A percentile compares a stretch with the other conserved stretches of the same genome.
These are phyloP conservation scores for Camellia lanceoleosa DNA, from an alignment of 148 eudicot genomes.

Conservation along the genomic window DNA sequence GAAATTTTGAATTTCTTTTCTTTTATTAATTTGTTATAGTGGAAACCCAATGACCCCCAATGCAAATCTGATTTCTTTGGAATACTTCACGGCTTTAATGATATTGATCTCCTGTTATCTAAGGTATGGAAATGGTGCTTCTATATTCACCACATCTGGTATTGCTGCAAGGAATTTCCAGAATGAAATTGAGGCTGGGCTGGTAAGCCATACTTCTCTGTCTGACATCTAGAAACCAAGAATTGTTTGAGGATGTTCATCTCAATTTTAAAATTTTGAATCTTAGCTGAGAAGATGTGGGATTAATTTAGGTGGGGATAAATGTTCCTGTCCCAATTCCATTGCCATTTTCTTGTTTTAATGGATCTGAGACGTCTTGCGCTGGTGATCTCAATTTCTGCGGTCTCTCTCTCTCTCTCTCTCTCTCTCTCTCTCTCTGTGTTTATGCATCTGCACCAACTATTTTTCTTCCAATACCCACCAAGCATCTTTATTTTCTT, in stretches of 20 bases:
- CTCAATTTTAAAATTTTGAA: not conserved
- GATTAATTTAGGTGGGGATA: constrained; percentile 36
- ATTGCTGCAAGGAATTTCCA: constrained; percentile 36
- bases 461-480: not conserved
- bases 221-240: not conserved
- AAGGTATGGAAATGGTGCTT: constrained; percentile 36
- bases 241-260: not conserved
- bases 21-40: not conserved
- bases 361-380: constrained; percentile 25
- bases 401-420: constrained; percentile 19
- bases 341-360: constrained; percentile 33
- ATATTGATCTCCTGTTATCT: not conserved
- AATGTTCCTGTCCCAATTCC: constrained; percentile 40
- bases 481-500: not conserved
- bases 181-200: constrained; percentile 39
- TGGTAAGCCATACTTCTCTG: constrained; percentile 22
- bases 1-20: not conserved
- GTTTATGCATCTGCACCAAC: not conserved
- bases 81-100: not conserved
- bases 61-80: not conserved
- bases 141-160: constrained; percentile 43
- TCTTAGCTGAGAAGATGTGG: constrained; percentile 9
- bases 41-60: not conserved
- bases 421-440: constrained; percentile 17
- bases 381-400: constrained; percentile 29